Conservation (phyloP, 495 filamentous ascomycete genomes). For the Hyphodiscus hymeniophilus region DNA sequence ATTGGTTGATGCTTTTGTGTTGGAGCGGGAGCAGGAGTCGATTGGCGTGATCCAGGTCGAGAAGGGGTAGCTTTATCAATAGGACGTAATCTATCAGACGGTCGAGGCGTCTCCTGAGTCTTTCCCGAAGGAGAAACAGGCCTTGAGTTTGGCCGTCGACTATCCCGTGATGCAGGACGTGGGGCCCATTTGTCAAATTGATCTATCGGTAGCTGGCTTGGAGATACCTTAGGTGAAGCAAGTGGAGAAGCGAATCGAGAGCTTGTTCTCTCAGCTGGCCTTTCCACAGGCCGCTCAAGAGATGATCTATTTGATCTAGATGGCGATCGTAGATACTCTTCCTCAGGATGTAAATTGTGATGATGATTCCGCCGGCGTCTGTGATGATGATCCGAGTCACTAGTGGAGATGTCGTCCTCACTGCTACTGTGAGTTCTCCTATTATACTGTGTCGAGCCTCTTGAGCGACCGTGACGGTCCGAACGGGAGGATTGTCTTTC, state of each 20-base stretch:
- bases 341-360: background rate
- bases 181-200: constrained; percentile 15
- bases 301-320: constrained; percentile 15
- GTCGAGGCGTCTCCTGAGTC: constrained; percentile 8
- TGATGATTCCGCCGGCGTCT: constrained; percentile 2
- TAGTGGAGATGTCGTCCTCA: constrained; percentile 18
- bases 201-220: constrained; percentile 9
- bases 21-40: constrained; percentile 9
- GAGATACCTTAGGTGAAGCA: constrained; percentile 20
- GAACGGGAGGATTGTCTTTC: constrained; percentile 8
- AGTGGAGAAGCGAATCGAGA: constrained; percentile 15
- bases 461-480: constrained; percentile 8
- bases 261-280: background rate
- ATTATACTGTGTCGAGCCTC: constrained; percentile 10
- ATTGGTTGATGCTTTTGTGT: background rate
- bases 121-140: constrained; percentile 13
- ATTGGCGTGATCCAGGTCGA: constrained; percentile 13
- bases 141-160: constrained; percentile 3
- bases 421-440: constrained; percentile 16
- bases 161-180: constrained; percentile 5
- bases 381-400: constrained; percentile 11
- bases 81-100: constrained; percentile 11
- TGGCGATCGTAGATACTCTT: constrained; percentile 4
- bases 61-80: constrained; percentile 2
- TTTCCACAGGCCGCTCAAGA: background rate